Percentiles rank a stretch among this genome's conserved stretches.
Conservation (phyloP, 106 monocot genomes). For the Gastrodia elata region DNA sequence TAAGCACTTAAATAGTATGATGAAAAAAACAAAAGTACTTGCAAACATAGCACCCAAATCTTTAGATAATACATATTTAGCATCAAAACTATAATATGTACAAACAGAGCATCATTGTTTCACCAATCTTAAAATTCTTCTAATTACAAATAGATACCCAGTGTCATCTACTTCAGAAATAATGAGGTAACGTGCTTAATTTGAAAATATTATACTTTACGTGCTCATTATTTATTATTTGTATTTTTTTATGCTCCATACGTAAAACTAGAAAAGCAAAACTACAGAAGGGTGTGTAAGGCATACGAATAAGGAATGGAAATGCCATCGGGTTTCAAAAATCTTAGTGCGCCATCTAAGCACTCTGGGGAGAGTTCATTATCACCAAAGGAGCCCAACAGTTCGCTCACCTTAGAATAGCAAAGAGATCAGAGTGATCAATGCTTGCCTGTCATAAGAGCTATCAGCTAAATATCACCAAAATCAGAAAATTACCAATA, state of each 20-base stretch:
- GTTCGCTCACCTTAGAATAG: slow-evolving; percentile 65
- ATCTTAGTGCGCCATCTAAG: slow-evolving; percentile 88
- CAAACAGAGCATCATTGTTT: no score
- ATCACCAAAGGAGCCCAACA: slow-evolving; percentile 93
- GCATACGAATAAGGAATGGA: slow-evolving; percentile 90
- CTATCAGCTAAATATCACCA: neutral
- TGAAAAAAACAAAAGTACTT: no score
- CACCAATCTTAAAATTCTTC: no score
- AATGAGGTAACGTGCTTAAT: no score
- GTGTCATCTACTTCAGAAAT: no score
- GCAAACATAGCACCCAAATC: no score
- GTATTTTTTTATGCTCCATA: no score
- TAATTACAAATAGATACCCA: no score
- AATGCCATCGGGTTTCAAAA: slow-evolving; percentile 92
- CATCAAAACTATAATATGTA: no score
- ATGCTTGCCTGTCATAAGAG: neutral
- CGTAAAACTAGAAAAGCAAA: neutral
- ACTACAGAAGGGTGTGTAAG: neutral
- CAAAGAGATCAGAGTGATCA: neutral
- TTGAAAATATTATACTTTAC: no score
- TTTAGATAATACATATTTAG: no score
- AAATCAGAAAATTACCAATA: slow-evolving; percentile 46
- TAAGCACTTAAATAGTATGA: neutral
- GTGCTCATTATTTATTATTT: no score
- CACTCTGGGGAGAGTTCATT: slow-evolving; percentile 98